Percentiles rank a stretch among this genome's conserved stretches.
These are phyloP conservation scores for Nakazawaea ambrosiae DNA, from an alignment of 805 yeast species.

Conservation along the genomic window DNA sequence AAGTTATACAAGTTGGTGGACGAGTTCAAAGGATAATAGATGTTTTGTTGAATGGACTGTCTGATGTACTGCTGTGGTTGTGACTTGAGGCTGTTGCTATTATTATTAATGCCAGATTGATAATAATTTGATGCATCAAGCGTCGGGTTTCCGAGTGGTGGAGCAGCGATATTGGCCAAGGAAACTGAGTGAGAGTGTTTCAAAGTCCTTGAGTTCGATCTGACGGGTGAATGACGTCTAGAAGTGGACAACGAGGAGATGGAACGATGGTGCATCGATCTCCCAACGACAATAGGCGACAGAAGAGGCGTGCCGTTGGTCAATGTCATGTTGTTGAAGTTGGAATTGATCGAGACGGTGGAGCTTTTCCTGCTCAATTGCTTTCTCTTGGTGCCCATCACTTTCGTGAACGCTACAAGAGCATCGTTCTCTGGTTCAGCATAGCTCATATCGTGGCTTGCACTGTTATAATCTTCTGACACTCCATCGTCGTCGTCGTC, in stretches of 20 bases:
- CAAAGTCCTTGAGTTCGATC: constrained; percentile 4
- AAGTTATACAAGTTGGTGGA: constrained; percentile 6
- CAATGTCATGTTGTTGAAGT: constrained; percentile 9
- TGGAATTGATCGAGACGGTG: constrained; percentile 7
- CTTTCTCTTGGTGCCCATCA: constrained; percentile 9
- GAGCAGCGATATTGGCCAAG: not conserved
- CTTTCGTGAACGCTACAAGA: constrained; percentile 6
- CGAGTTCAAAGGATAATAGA: constrained; percentile 1
- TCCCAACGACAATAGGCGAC: constrained; percentile 2
- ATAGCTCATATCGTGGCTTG: not conserved
- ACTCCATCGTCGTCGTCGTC: constrained; percentile 10
- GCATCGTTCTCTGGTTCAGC: constrained; percentile 5
- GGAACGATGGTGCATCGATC: constrained; percentile 8
- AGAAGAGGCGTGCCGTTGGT: not conserved
- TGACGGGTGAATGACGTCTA: constrained; percentile 9
- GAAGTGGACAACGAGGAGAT: constrained; percentile 6
- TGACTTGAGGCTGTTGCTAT: not conserved
- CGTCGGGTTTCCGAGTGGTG: not conserved
- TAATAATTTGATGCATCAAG: too few relatives aligned
- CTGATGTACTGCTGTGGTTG: not conserved
- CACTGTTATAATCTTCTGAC: not conserved
- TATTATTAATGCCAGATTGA: constrained; percentile 11
- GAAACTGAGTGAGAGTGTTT: constrained; percentile 7
- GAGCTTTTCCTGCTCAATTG: constrained; percentile 9
- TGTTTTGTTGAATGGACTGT: constrained; percentile 6